Evolutionary conservation across 2,329 filamentous ascomycete species (phyloP).

Genomic region (Diaporthe vaccinii): DNA sequence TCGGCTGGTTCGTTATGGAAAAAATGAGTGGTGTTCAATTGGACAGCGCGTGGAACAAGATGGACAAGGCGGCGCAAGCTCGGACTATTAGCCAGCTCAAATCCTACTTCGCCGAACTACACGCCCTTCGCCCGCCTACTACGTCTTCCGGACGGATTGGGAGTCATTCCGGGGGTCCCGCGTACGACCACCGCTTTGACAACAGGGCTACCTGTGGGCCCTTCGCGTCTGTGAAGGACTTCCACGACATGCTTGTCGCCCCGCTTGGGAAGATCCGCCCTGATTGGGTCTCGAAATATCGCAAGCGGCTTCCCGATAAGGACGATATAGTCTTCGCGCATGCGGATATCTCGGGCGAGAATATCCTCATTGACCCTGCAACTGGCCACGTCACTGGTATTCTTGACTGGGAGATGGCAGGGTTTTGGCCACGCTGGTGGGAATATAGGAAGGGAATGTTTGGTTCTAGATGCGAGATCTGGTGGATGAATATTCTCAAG

Average conservation of each 20-base stretch:
- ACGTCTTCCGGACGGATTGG: too few species aligned
- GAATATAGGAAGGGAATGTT: not conserved
- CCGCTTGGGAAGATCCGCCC: not conserved
- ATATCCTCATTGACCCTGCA: not conserved
- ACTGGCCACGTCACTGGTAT: not conserved
- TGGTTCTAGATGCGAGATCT: not conserved
- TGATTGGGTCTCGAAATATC: not conserved
- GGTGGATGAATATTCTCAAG: not conserved
- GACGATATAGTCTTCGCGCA: slow-evolving; percentile 3
- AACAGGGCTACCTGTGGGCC: not conserved
- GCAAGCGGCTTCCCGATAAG: not conserved
- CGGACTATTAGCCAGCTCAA: too few species aligned
- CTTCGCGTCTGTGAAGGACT: not conserved
- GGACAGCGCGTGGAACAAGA: too few species aligned
- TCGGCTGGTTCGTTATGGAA: too few species aligned
- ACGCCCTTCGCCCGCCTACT: too few species aligned
- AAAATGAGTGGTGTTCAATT: too few species aligned
- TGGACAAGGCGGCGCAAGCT: too few species aligned
- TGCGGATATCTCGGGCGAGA: not conserved
- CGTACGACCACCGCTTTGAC: not conserved
- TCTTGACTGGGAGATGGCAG: slow-evolving; percentile 8
- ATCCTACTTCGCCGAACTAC: too few species aligned
- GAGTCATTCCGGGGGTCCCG: not conserved
- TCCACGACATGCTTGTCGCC: slow-evolving; percentile 9
- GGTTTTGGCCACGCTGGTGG: slow-evolving; percentile 8